These are phyloP conservation scores for Borovskyia barvae DNA, from an alignment of 208 protist genomes.

Conservation along the genomic window DNA sequence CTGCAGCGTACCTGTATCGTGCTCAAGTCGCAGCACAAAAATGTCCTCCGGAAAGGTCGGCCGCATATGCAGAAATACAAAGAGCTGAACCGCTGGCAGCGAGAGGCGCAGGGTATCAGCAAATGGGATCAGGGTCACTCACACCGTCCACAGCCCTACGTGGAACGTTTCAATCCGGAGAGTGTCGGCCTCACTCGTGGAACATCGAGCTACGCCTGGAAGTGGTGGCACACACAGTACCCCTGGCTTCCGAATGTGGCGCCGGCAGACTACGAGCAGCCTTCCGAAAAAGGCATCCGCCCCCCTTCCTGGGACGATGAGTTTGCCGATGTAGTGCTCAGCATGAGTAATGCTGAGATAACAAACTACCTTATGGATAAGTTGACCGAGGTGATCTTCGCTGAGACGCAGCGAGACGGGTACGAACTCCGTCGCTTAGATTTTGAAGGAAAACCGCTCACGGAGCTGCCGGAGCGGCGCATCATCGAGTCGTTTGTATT, in stretches of 20 bases:
- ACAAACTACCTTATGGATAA: constrained; percentile 67
- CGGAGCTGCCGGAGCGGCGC: constrained; percentile 80
- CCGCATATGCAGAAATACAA: constrained; percentile 87
- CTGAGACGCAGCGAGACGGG: constrained; percentile 84
- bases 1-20: constrained; percentile 26
- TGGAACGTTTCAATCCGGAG: constrained; percentile 89
- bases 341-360: constrained; percentile 76
- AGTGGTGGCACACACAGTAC: constrained; percentile 92
- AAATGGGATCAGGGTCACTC: constrained; percentile 90
- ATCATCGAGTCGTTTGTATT: constrained; percentile 90
- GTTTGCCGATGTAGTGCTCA: constrained; percentile 69
- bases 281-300: constrained; percentile 35
- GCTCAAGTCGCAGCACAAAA: constrained; percentile 80
- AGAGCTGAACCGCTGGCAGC: constrained; percentile 89
- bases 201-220: constrained; percentile 74
- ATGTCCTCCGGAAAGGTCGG: constrained; percentile 71
- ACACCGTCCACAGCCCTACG: constrained; percentile 71
- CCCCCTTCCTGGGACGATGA: constrained; percentile 82
- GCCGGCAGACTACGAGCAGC: constrained; percentile 40
- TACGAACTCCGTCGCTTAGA: constrained; percentile 90
- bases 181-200: constrained; percentile 81
- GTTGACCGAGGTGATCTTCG: constrained; percentile 87
- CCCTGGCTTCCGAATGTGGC: constrained; percentile 87
- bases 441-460: constrained; percentile 91
- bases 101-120: constrained; percentile 86